Evolutionary conservation across 768 basidiomycete species (phyloP), one percentile per base, ranked within the genome.

Genomic region (Cyclocybe cylindracea): DNA sequence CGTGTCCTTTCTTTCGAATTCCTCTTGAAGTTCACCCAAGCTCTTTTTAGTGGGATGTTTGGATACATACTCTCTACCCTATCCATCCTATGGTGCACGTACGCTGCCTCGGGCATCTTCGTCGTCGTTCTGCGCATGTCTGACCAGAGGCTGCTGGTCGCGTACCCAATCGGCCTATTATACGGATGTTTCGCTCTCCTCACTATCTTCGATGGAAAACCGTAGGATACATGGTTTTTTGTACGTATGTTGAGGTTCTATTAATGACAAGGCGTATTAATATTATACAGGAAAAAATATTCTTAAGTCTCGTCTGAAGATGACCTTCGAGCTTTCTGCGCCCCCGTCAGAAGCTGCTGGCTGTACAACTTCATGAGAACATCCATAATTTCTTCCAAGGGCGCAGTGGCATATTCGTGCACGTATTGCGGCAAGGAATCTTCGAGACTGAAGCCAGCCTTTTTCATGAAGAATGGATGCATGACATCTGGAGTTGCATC

Each of bases 11-110:
- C 29, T 36, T 52, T 19, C 48, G 34, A 24, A 24, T 33, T 50
- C 42, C 38, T 29, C 13, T 8, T 37, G 39, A 33, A 38, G 29
- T 48, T 44, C 35, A 54, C 44, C 56, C 46, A 55, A 65, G 50
- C 39, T 13, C 48, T 56, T 7, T 34, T 1, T 63, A 96, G 94
- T 62, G 91, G 86, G 39, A 73, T 85, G 49, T 72, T 96, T 52
- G 96, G 96, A 38, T 97, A 96, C 70, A 60, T 94, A 34, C 73
- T 98, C 3, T 88, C 92, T 2, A 68, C 83, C 10, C 57, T 96
- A 35, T 91, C 89, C 2, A 92, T 99, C 57, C 68, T 91, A 40
- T 99, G 97, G 97, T 98, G 94, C 74, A 97, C 97, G 34, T 94
- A 96, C 63, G 84, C 95, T 5, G 96, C 97, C 9, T 95, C 92